Evolutionary conservation across 306 rosid genomes (phyloP).

Genomic region (Sicyos baderoa): DNA sequence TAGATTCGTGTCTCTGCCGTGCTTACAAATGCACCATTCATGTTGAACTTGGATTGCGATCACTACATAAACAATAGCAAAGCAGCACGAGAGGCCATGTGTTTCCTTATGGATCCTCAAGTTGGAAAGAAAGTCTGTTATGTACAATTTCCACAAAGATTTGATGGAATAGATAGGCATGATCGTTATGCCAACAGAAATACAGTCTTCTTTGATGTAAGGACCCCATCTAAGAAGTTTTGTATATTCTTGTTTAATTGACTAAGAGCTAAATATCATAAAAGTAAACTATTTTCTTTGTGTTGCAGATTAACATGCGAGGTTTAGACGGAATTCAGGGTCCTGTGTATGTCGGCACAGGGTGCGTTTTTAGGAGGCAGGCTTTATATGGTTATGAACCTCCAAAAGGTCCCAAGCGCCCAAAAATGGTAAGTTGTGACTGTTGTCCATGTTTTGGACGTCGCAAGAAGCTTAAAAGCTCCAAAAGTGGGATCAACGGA

Average conservation of each 20-base stretch:
- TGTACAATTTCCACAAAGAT: constrained; percentile 90
- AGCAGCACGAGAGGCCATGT: constrained; percentile 80
- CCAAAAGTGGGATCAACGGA: constrained; percentile 53
- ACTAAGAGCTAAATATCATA: constrained; percentile 2
- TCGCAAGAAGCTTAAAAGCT: constrained; percentile 62
- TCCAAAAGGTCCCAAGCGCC: constrained; percentile 86
- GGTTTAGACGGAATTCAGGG: constrained; percentile 97
- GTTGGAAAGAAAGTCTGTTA: constrained; percentile 70
- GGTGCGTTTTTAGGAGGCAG: constrained; percentile 92
- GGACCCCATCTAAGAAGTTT: neutral
- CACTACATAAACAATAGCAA: constrained; percentile 88
- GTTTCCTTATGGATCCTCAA: constrained; percentile 92
- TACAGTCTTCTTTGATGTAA: constrained; percentile 84
- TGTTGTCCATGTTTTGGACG: constrained; percentile 90
- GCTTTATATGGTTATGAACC: constrained; percentile 88
- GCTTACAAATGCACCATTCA: constrained; percentile 83
- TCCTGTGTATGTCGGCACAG: constrained; percentile 93
- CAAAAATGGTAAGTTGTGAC: constrained; percentile 89
- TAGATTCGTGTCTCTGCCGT: constrained; percentile 93
- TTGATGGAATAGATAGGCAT: constrained; percentile 73
- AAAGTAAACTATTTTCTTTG: constrained; percentile 22
- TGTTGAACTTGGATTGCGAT: constrained; percentile 91
- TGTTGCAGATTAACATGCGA: constrained; percentile 83
- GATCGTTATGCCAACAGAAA: constrained; percentile 95
- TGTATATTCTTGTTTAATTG: neutral